Evolutionary conservation across 1,284 basidiomycete genomes (phyloP).

Genomic region (Leccinum pseudoinsigne): DNA sequence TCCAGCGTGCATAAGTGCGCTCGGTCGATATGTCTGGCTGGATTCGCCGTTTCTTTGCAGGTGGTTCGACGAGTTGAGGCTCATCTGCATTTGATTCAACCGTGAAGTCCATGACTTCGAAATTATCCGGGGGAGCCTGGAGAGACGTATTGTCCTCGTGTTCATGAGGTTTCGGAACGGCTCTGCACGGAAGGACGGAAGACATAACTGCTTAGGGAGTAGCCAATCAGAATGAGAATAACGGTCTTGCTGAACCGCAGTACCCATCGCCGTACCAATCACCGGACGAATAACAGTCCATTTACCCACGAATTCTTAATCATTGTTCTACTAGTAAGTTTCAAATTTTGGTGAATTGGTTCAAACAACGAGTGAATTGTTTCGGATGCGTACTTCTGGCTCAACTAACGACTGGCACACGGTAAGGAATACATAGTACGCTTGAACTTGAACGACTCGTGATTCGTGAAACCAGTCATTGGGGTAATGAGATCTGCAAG

Average conservation of each 20-base stretch:
- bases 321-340: background rate
- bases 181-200: no score
- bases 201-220: no score
- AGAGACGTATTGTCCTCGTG: background rate
- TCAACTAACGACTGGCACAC: background rate
- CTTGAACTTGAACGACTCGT: no score
- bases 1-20: background rate
- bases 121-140: background rate
- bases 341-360: no score
- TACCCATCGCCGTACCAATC: no score
- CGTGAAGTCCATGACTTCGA: background rate
- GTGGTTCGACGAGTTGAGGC: background rate
- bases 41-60: background rate
- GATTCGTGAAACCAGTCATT: no score
- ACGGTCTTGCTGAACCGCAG: background rate
- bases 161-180: background rate
- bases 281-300: background rate
- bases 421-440: no score
- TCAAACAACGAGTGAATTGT: background rate
- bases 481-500: no score
- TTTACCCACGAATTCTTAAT: no score
- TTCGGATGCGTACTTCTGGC: background rate
- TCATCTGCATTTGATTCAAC: background rate
- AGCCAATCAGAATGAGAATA: background rate
- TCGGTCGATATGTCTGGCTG: background rate